Conservation (phyloP, 345 rosid species). For the Salix caprea region DNA sequence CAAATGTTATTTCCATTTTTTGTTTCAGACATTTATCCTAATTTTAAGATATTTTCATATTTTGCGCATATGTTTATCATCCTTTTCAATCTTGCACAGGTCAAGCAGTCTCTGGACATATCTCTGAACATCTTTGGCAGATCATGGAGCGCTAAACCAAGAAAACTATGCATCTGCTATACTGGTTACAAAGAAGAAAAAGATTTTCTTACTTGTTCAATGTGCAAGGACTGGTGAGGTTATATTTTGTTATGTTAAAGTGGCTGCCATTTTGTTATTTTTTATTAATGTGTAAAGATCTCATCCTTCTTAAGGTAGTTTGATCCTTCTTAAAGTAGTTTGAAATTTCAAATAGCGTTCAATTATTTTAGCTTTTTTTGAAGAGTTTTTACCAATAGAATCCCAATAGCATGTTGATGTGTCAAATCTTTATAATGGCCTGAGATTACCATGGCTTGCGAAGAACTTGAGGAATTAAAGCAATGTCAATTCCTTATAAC, state of each 20-base stretch:
- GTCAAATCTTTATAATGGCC: neutral
- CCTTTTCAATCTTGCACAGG: conserved; percentile 34
- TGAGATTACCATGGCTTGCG: too few relatives aligned
- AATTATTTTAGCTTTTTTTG: neutral
- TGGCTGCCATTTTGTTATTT: neutral
- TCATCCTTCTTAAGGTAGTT: neutral
- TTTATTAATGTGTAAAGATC: neutral
- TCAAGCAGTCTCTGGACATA: conserved; percentile 42
- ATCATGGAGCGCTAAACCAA: conserved; percentile 26
- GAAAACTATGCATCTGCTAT: conserved; percentile 37
- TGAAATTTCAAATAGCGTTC: neutral
- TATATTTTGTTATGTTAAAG: conserved; percentile 5
- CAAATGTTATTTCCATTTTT: neutral
- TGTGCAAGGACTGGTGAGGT: conserved; percentile 60
- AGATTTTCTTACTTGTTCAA: conserved; percentile 35
- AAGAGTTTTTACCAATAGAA: neutral
- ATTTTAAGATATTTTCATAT: neutral
- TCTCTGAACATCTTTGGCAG: conserved; percentile 44
- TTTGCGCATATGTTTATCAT: conserved; percentile 4
- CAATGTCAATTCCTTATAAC: too few relatives aligned
- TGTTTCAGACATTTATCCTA: neutral
- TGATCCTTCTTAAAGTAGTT: neutral
- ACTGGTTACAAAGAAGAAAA: conserved; percentile 29
- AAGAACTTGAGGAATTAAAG: too few relatives aligned
- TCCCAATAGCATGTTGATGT: neutral